Evolutionary conservation across 75 land plant genomes (phyloP), one percentile per base, ranked within the genome.

Genomic region (Pinus tabuliformis): DNA sequence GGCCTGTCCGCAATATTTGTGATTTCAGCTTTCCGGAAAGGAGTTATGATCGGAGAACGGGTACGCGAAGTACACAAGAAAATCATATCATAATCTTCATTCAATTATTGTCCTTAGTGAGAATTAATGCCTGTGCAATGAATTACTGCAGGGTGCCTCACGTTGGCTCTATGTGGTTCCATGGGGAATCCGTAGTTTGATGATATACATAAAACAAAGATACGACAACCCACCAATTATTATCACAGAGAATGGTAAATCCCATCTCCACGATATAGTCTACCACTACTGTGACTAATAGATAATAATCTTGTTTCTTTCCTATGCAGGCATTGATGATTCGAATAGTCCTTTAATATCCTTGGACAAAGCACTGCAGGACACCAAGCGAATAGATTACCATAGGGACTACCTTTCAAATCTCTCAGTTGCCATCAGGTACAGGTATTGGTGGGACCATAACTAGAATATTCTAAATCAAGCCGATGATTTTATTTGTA

Each of bases 281-380:
- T n/a, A 5, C 72, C 33, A 70, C 33, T 17, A 3, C 64, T 62
- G 64, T n/a, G 64, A 49, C 12, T 49, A 49, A 49, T 9, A 49
- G 54, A 49, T 49, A 49, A 9, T 49, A 49, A 49, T 49, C 54
- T 2, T 49, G 12, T 49, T 80, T 62, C 64, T 9, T 70, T 20
- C 17, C 37, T 37, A 42, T 72, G 73, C 91, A 95, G 98, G 98
- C 0, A 86, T 95, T 90, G 98, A 95, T 82, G 99, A 96, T 73
- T 68, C 75, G 62, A 85, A 93, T 74, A 79, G 65, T 24, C 78
- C 71, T 3, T 83, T 77, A 54, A 73, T 74, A 57, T 45, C 77
- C 8, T 37, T 83, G 42, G 74, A 83, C 6, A 80, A 88, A 54
- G 80, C 87, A 45, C 75, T 95, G 36, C 73, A 86, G 8, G 98